A percentile compares a stretch with the other conserved stretches of the same genome.
Evolutionary conservation across 2,329 filamentous ascomycete species (phyloP).

Genomic region (Mariannaea elegans): DNA sequence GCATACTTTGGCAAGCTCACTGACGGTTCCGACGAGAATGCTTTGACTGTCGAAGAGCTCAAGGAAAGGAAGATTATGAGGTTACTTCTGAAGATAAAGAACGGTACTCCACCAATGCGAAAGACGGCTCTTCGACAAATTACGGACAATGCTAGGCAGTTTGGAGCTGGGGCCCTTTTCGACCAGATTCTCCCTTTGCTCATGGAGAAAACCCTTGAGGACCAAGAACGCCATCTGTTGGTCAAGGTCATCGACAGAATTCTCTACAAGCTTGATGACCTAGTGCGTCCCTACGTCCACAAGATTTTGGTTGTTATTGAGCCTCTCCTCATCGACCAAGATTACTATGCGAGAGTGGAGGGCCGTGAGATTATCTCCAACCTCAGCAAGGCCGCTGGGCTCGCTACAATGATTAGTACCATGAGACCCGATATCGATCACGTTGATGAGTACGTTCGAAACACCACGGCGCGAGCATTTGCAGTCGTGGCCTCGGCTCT

Average conservation of each 20-base stretch:
- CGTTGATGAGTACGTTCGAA: conserved; percentile 96
- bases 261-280: conserved; percentile 96
- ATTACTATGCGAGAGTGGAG: conserved; percentile 98
- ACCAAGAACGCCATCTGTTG: conserved; percentile 96
- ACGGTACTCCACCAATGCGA: conserved; percentile 97
- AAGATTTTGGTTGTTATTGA: conserved; percentile 99
- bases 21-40: conserved; percentile 91
- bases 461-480: conserved; percentile 96
- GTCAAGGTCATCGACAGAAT: conserved; percentile 99
- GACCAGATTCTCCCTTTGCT: conserved; percentile 96
- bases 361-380: conserved; percentile 99
- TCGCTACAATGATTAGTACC: conserved; percentile 98
- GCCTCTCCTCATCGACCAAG: conserved; percentile 97
- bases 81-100: conserved; percentile 96
- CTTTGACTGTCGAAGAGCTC: conserved; percentile 90
- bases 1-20: conserved; percentile 98
- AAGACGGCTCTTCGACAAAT: conserved; percentile 97
- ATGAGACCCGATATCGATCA: conserved; percentile 99
- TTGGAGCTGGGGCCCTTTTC: conserved; percentile 92
- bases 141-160: conserved; percentile 96
- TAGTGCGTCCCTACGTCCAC: conserved; percentile 95
- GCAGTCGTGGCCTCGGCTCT: conserved; percentile 96
- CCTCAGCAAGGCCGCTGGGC: conserved; percentile 92
- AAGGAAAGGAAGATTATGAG: conserved; percentile 99
- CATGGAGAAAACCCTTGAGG: conserved; percentile 98